A percentile compares a stretch with the other conserved stretches of the same genome.
Evolutionary conservation across 1,284 basidiomycete genomes (phyloP).

Genomic region (Phaffia rhodozyma): DNA sequence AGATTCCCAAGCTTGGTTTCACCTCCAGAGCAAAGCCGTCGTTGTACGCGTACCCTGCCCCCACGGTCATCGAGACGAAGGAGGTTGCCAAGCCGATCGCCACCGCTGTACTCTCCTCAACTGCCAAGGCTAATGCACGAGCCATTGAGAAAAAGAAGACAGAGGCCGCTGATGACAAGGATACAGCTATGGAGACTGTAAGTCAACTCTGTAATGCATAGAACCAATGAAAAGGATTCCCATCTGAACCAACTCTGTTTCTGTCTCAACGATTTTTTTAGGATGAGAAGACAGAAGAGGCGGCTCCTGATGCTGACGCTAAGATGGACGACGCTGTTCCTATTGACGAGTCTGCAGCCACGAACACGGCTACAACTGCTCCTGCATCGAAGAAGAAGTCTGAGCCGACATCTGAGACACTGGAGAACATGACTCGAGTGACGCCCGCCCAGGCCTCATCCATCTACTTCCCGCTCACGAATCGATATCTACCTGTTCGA

Average conservation of each 20-base stretch:
- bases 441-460: constrained; percentile 78
- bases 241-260: constrained; percentile 6
- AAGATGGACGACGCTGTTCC: constrained; percentile 42
- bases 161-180: constrained; percentile 59
- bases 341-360: constrained; percentile 19
- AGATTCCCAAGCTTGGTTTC: constrained; percentile 84
- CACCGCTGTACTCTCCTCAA: constrained; percentile 86
- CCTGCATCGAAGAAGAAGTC: constrained; percentile 43
- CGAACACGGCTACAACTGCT: constrained; percentile 18
- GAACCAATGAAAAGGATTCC: not conserved
- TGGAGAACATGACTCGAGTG: constrained; percentile 84
- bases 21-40: constrained; percentile 75
- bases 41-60: constrained; percentile 75
- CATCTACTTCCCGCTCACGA: constrained; percentile 65
- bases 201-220: constrained; percentile 27
- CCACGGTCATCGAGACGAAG: constrained; percentile 75
- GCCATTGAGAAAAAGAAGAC: constrained; percentile 59
- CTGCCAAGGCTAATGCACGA: constrained; percentile 81
- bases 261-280: constrained; percentile 3
- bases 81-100: constrained; percentile 80
- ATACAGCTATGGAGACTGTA: constrained; percentile 69
- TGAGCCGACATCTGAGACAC: constrained; percentile 63
- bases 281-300: constrained; percentile 39
- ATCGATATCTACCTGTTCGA: constrained; percentile 81
- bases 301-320: constrained; percentile 31